Evolutionary conservation across 2,329 filamentous ascomycete genomes (phyloP).

Genomic region (Fusarium dlaminii): DNA sequence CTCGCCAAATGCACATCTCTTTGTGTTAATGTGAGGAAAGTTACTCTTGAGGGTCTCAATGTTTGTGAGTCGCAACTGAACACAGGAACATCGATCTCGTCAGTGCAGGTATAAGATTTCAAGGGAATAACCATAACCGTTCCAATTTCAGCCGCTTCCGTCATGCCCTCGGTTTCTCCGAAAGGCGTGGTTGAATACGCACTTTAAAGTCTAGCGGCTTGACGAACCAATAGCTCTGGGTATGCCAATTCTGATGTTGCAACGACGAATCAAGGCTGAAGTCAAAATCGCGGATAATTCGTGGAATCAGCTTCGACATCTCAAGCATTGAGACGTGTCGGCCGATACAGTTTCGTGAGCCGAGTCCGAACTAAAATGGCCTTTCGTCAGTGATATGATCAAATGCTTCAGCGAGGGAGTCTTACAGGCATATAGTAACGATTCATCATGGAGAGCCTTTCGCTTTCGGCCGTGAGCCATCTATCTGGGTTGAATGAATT

Average conservation of each 20-base stretch:
- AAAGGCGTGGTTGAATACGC: not conserved
- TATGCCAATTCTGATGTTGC: constrained; percentile 3
- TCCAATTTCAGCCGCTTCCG: accelerated
- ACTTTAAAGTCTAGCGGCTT: constrained; percentile 25
- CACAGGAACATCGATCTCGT: too few species aligned
- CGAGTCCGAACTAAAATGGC: constrained; percentile 32
- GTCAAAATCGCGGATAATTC: constrained; percentile 35
- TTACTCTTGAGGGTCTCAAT: accelerated
- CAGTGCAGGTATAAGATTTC: accelerated
- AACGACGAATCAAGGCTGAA: constrained; percentile 21
- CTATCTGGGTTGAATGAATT: constrained; percentile 25
- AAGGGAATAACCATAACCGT: not conserved
- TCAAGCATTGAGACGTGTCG: constrained; percentile 39
- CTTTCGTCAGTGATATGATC: not conserved
- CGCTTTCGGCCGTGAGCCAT: constrained; percentile 16
- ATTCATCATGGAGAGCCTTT: constrained; percentile 28
- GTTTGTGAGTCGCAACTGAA: too few species aligned
- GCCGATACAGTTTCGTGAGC: constrained; percentile 37
- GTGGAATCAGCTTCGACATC: constrained; percentile 37
- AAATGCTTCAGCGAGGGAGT: accelerated
- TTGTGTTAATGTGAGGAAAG: accelerated
- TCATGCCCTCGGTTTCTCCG: not conserved
- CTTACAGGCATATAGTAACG: constrained; percentile 37
- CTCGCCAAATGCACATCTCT: not conserved
- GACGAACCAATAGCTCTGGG: constrained; percentile 29